phyloP scores from a whole-genome alignment of 2,329 filamentous ascomycete genomes.

The Fusarium siculi region DNA sequence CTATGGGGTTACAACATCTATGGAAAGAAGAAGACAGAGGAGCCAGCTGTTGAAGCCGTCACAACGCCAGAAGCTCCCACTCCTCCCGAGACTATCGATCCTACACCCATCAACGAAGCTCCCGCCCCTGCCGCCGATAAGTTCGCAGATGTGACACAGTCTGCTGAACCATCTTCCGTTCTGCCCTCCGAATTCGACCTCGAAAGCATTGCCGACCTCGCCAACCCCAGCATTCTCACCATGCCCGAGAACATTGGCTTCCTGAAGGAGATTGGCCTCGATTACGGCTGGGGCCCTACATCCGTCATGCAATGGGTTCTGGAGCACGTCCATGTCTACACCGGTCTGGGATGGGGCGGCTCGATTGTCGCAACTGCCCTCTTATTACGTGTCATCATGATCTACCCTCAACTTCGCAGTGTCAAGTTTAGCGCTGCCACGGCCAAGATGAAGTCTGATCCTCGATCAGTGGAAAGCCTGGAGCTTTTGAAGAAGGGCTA shows the following conservation, averaged over 20 bases:
- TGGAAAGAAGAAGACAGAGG: slow-evolving; percentile 45
- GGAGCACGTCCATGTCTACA: slow-evolving; percentile 84
- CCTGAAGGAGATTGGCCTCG: slow-evolving; percentile 81
- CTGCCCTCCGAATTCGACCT: slow-evolving; percentile 49
- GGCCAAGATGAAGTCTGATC: slow-evolving; percentile 64
- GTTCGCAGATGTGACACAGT: slow-evolving; percentile 22
- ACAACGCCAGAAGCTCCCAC: slow-evolving; percentile 32
- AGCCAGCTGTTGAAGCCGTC: slow-evolving; percentile 28
- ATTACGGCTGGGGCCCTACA: slow-evolving; percentile 87
- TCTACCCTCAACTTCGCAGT: slow-evolving; percentile 66
- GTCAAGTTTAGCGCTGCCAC: slow-evolving; percentile 63
- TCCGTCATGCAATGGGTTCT: slow-evolving; percentile 77
- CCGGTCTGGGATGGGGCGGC: slow-evolving; percentile 83
- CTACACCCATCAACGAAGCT: slow-evolving; percentile 20
- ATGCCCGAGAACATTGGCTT: slow-evolving; percentile 85
- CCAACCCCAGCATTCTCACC: slow-evolving; percentile 60
- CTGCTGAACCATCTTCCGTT: slow-evolving; percentile 36
- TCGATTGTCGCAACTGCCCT: slow-evolving; percentile 75
- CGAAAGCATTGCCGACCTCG: slow-evolving; percentile 48
- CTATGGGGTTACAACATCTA: slow-evolving; percentile 47
- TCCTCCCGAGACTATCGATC: slow-evolving; percentile 25
- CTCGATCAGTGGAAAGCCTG: slow-evolving; percentile 61
- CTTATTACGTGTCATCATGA: slow-evolving; percentile 70
- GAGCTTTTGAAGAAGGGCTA: slow-evolving; percentile 61
- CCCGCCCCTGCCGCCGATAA: slow-evolving; percentile 37